These are phyloP conservation scores for Penicillium sp. DNA, from an alignment of 2,329 filamentous ascomycete species.

Conservation along the genomic window DNA sequence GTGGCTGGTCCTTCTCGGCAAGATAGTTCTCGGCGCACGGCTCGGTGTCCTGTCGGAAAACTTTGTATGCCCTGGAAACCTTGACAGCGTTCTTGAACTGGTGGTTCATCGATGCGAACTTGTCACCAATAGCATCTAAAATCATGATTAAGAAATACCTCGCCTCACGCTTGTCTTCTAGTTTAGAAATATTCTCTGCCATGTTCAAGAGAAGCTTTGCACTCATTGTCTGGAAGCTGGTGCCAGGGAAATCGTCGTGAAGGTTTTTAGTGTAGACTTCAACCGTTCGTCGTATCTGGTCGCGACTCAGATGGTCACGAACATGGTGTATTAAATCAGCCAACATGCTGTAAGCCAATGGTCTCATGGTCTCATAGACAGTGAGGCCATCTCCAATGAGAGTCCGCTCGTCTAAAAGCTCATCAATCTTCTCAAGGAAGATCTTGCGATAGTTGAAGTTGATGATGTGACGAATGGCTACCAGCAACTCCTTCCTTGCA, in stretches of 20 bases:
- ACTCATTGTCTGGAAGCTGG: slow-evolving; percentile 99
- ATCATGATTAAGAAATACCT: slow-evolving; percentile 97
- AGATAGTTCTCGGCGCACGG: slow-evolving; percentile 74
- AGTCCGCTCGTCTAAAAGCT: slow-evolving; percentile 88
- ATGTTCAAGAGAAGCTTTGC: slow-evolving; percentile 95
- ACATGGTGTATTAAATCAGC: slow-evolving; percentile 98
- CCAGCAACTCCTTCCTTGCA: slow-evolving; percentile 88
- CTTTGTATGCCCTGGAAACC: slow-evolving; percentile 80
- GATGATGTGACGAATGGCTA: slow-evolving; percentile 96
- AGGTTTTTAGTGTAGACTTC: slow-evolving; percentile 96
- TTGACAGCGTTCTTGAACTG: slow-evolving; percentile 95
- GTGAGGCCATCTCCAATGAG: slow-evolving; percentile 94
- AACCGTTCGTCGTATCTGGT: slow-evolving; percentile 92
- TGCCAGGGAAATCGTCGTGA: slow-evolving; percentile 92
- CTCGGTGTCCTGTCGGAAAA: slow-evolving; percentile 66
- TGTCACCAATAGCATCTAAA: slow-evolving; percentile 94
- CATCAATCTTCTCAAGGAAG: slow-evolving; percentile 90
- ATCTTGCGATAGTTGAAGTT: slow-evolving; percentile 98
- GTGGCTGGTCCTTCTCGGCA: slow-evolving; percentile 73
- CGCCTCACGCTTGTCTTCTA: slow-evolving; percentile 89
- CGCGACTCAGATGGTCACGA: slow-evolving; percentile 78
- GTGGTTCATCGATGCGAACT: slow-evolving; percentile 96
- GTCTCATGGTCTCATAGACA: slow-evolving; percentile 93
- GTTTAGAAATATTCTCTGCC: slow-evolving; percentile 94
- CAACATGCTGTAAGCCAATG: slow-evolving; percentile 95